Evolutionary conservation across 148 eudicot species (phyloP), one percentile per base, ranked within the genome.

Genomic region (Pouteria glomerata): DNA sequence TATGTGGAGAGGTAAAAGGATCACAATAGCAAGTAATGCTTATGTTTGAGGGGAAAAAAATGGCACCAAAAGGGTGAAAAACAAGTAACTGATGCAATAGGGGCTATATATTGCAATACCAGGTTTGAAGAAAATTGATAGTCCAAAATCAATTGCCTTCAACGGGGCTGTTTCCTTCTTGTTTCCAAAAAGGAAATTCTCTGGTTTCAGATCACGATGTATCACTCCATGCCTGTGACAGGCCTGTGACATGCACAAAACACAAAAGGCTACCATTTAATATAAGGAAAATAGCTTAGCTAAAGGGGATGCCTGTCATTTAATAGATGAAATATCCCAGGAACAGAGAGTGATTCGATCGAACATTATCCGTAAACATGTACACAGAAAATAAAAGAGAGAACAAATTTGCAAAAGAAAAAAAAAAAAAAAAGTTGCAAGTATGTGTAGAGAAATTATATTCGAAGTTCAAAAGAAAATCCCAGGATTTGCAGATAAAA

Each of bases 131-230:
- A 76, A 75, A 27, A 84, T 72, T 60, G 82, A 81, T 65, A 81
- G 68, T 23, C 81, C 84, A 59, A 83, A 85, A 72, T 85, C 89
- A 59, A 85, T 85, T 50, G 89, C 82, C 77, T 82, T 85, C 19
- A 85, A 53, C 19, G 86, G 77, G n/a, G 84, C 56, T 44, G 80
- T 78, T 74, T 85, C 89, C 74, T 85, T 85, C 84, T 85, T 80
- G 75, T 77, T 83, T 34, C 79, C 82, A 14, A 82, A 83, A 52
- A 85, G 77, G 53, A 85, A 85, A 72, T 83, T 82, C 41, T 83
- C 84, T 0, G 86, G 89, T 66, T 80, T 82, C 69, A 82, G 84
- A 78, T 82, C 86, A 15, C 86, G 85, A 73, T 85, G 86, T 63
- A 82, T 82, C 50, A 82, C 89, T 61, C 88, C 85, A 68, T 85